A percentile compares a stretch with the other conserved stretches of the same genome.
These are phyloP conservation scores for Puccinia polysora DNA, from an alignment of 1,284 basidiomycete species.

Conservation along the genomic window DNA sequence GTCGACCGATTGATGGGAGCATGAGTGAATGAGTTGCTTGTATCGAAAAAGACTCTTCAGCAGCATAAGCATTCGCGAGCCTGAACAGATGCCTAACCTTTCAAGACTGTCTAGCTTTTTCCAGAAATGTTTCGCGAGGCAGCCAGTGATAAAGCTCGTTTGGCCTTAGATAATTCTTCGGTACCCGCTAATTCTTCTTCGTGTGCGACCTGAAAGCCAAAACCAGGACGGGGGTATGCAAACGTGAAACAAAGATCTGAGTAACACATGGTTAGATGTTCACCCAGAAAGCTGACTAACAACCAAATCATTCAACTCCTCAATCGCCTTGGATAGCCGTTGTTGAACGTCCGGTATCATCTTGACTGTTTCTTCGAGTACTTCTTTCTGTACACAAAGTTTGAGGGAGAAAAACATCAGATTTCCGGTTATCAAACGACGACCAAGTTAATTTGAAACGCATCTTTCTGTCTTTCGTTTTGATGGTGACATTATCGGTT, in stretches of 20 bases:
- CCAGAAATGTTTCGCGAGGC: constrained; percentile 20
- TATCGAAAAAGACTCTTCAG: too few species aligned
- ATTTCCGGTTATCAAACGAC: background rate
- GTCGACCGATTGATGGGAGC: too few species aligned
- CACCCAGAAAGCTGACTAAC: constrained; percentile 57
- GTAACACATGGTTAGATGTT: background rate
- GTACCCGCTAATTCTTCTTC: constrained; percentile 28
- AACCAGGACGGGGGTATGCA: background rate
- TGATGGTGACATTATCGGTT: background rate
- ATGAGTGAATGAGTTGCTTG: too few species aligned
- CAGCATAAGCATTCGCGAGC: too few species aligned
- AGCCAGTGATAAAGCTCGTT: constrained; percentile 21
- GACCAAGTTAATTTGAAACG: constrained; percentile 4
- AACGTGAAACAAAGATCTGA: background rate
- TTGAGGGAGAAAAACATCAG: background rate
- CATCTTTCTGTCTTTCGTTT: constrained; percentile 7
- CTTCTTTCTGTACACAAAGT: constrained; percentile 59
- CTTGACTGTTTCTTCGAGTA: constrained; percentile 72
- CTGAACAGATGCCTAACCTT: too few species aligned
- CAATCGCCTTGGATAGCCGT: constrained; percentile 62
- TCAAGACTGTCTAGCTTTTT: too few species aligned
- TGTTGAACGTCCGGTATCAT: constrained; percentile 68
- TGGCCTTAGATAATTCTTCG: constrained; percentile 22
- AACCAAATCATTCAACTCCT: constrained; percentile 65
- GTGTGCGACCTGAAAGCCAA: constrained; percentile 21